These are phyloP conservation scores for Annulohypoxylon nitens DNA, from an alignment of 495 filamentous ascomycete species.

Conservation along the genomic window DNA sequence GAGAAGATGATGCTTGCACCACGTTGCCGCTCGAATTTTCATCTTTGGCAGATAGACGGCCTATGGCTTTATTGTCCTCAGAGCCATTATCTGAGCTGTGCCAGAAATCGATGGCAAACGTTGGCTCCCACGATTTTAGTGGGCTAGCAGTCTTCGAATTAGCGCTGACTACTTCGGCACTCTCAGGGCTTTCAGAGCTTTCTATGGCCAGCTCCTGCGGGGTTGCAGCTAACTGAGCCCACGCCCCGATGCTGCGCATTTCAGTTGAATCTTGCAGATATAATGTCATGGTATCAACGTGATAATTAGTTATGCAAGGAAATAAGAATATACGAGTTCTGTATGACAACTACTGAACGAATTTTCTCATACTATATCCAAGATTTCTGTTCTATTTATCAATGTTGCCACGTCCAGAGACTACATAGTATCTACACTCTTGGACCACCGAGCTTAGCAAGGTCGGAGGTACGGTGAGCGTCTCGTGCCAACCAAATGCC, in stretches of 20 bases:
- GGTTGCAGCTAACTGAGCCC: slow-evolving; percentile 19
- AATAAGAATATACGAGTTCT: neutral
- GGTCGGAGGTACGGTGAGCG: slow-evolving; percentile 32
- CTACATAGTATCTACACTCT: neutral
- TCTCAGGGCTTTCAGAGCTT: neutral
- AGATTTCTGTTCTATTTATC: neutral
- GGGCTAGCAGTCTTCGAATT: neutral
- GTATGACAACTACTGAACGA: neutral
- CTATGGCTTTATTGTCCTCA: neutral
- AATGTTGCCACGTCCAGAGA: neutral
- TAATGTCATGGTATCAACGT: slow-evolving; percentile 20
- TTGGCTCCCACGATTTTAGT: slow-evolving; percentile 31
- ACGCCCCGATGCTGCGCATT: slow-evolving; percentile 31
- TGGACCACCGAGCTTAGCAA: slow-evolving; percentile 27
- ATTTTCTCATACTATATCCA: slow-evolving; percentile 17
- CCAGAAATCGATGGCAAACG: slow-evolving; percentile 36
- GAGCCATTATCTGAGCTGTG: slow-evolving; percentile 4
- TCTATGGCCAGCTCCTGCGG: slow-evolving; percentile 8
- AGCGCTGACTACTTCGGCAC: neutral
- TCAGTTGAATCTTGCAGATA: slow-evolving; percentile 10
- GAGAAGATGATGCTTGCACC: neutral
- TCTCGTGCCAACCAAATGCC: neutral
- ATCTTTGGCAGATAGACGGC: neutral
- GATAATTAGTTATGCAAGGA: neutral
- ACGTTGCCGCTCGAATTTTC: neutral